Conservation (phyloP, 1,284 basidiomycete species). For the Filobasidium uniguttulatum region DNA sequence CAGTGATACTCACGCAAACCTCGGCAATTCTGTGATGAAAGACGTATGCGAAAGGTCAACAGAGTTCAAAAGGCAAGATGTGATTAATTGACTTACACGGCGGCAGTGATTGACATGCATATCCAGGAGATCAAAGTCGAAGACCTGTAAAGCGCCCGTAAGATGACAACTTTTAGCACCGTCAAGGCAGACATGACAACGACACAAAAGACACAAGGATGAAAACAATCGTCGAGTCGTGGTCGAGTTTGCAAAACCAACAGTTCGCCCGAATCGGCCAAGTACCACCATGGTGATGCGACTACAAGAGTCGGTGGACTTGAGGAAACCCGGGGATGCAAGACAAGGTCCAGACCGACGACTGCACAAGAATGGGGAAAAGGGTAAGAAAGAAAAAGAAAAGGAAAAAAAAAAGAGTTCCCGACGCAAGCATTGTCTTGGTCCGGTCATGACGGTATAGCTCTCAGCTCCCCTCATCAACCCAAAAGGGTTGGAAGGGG, state of each 20-base stretch:
- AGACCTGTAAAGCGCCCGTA: conserved; percentile 1
- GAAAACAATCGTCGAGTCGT: no score
- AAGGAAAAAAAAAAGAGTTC: conserved; percentile 4
- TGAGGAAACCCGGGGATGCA: neutral
- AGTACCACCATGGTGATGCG: no score
- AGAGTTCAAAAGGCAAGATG: neutral
- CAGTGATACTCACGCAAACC: conserved; percentile 42
- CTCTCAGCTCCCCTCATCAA: conserved; percentile 14
- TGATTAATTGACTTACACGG: conserved; percentile 35
- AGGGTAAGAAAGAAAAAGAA: neutral
- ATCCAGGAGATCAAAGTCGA: conserved; percentile 16
- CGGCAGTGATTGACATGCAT: conserved; percentile 50
- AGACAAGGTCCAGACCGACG: neutral
- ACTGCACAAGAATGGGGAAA: no score
- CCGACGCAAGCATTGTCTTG: conserved; percentile 16
- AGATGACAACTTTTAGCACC: neutral
- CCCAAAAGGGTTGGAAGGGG: no score
- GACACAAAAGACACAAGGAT: no score
- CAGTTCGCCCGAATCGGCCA: no score
- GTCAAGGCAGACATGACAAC: no score
- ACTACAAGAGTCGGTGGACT: no score
- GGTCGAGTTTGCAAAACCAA: no score
- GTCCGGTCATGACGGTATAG: conserved; percentile 16
- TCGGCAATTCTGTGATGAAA: conserved; percentile 47
- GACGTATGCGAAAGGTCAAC: neutral